These are phyloP conservation scores for Sodiomyces alkalinus DNA, from an alignment of 2,329 filamentous ascomycete genomes.

Conservation along the genomic window DNA sequence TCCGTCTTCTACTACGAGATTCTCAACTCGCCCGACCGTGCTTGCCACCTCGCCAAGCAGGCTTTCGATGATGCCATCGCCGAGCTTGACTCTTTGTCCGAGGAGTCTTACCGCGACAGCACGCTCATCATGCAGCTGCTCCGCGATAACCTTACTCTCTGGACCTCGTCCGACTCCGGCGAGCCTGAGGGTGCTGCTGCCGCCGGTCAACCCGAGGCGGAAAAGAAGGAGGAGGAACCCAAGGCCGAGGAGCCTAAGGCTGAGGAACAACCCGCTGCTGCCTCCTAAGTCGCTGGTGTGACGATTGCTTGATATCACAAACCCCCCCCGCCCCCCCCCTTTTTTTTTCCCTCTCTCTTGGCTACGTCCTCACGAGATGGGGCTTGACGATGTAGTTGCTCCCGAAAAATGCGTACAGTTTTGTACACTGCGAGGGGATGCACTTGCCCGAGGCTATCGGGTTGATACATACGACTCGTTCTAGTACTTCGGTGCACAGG, in stretches of 20 bases:
- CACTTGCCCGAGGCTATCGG: slow-evolving; percentile 16
- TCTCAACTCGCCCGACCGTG: slow-evolving; percentile 91
- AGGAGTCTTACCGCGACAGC: slow-evolving; percentile 98
- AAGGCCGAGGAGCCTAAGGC: slow-evolving; percentile 23
- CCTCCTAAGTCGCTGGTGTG: slow-evolving; percentile 43
- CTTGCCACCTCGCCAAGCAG: slow-evolving; percentile 98
- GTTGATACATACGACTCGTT: slow-evolving; percentile 13
- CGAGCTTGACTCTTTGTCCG: slow-evolving; percentile 92
- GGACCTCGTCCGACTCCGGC: slow-evolving; percentile 84
- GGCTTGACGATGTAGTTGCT: too few relatives aligned
- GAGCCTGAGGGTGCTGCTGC: slow-evolving; percentile 56
- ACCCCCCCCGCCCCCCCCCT: too few relatives aligned
- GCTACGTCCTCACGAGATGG: slow-evolving; percentile 19
- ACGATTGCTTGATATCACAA: slow-evolving; percentile 19
- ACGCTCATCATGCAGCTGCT: slow-evolving; percentile 99
- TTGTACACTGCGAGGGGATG: too few relatives aligned
- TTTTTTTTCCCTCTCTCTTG: too few relatives aligned
- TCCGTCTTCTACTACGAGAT: slow-evolving; percentile 99
- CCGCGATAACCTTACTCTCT: slow-evolving; percentile 94
- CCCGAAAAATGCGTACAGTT: too few relatives aligned
- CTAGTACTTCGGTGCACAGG: slow-evolving; percentile 14
- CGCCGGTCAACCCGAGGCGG: slow-evolving; percentile 46
- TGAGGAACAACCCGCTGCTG: slow-evolving; percentile 26
- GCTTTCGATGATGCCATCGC: slow-evolving; percentile 97
- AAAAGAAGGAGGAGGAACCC: slow-evolving; percentile 43